Evolutionary conservation across 2,329 filamentous ascomycete species (phyloP), one percentile per base, ranked within the genome.

Genomic region (Penicillium corylophilum): DNA sequence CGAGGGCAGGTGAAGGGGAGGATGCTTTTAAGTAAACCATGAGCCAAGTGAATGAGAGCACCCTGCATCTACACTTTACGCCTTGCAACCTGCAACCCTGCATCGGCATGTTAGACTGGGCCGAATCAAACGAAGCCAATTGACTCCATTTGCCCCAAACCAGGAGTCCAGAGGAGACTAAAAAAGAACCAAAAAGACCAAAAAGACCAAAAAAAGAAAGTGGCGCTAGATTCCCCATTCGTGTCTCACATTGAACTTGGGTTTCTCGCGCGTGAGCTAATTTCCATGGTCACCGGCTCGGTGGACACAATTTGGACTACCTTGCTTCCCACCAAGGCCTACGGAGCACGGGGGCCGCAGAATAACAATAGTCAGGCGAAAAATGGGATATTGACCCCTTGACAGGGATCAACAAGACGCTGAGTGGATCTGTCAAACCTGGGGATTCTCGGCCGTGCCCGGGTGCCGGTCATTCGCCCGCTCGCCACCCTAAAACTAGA

Each of bases 401-500:
- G 31, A 35, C 31, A 35, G n/a, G 31, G 5, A 35, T 35, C n/a
- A 38, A 38, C 4, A n/a, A 23, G 38, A 40, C 23, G 12, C 7
- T 15, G 13, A 48, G 52, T 48, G 49, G 51, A 61, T 44, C 45
- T 54, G 54, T 54, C 57, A 60, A 51, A 55, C 58, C 53, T 45
- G 52, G 46, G 36, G 55, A 7, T 28, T 39, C 35, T 39, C 35
- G 28, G 29, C 38, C 31, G 22, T n/a, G 49, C 36, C 49, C 36
- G 36, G 5, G 22, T 3, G 26, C 3, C 12, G 9, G 26, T 28
- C 26, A 39, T 35, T 35, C 31, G 31, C 31, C n/a, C n/a, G n/a
- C 5, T 33, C 4, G 29, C 29, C 29, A n/a, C 13, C 13, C 5
- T 6, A n/a, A n/a, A n/a, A 33, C 12, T n/a, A 7, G n/a, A n/a